Base-by-base conservation (phyloP, 2,329 filamentous ascomycete species). In the Apiospora kogelbergensis region DNA sequence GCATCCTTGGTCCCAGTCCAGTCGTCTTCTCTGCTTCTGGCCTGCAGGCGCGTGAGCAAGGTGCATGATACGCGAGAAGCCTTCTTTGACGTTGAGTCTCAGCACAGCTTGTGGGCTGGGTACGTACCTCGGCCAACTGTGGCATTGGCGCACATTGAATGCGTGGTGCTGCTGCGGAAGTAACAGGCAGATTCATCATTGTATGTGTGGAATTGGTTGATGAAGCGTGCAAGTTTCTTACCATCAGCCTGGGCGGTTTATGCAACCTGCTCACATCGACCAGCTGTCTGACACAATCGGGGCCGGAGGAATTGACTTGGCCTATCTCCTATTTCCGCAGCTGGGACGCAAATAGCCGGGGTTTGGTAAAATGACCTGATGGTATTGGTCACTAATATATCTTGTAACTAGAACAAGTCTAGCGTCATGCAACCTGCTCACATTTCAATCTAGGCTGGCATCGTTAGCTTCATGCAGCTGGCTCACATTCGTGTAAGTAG, bases 1-100 rank as follows among this genome's bases (percentile, higher is more conserved):
- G 80, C 78, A 77, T 84, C 79, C 20, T 72, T 83, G 30, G 76
- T 80, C 3, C 83, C 83, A 45, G 82, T 84, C 82, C 83, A 85
- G 74, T 84, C 79, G 66, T 85, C 83, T 70, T 83, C 77, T 40
- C 64, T 74, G 68, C 71, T 76, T 74, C 70, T 77, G 9, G 81
- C 81, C 81, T 83, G 63, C 71, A 72, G 30, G 46, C 20, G 41
- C 13, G 71, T 79, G 63, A 79, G 79, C 69, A 76, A 74, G 46
- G 13, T 42, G 40, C 40, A 42, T 42, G n/a, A n/a, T n/a, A n/a
- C n/a, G n/a, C n/a, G n/a, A n/a, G n/a, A n/a, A n/a, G n/a, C n/a
- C n/a, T n/a, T n/a, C 11, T 30, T 26, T 2, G 15, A 20, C 7
- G 20, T n/a, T 9, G 53, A 67, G 68, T 33, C 72, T 69, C 64